phyloP scores from a whole-genome alignment of 2,329 filamentous ascomycete genomes.

The Fusarium sublunatum region DNA sequence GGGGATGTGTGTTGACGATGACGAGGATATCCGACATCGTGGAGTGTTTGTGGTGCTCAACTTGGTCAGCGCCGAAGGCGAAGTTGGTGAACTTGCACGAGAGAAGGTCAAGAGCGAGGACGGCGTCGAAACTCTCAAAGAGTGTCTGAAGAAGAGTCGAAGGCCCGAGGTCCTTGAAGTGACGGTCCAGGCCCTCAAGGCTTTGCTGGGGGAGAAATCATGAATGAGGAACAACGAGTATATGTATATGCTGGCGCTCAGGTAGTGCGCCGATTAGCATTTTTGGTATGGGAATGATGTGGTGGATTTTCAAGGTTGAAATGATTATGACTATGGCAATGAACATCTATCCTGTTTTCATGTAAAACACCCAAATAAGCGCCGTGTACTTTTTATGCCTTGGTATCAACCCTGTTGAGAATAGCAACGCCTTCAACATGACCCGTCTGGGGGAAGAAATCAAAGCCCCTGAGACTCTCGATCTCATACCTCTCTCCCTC shows the following conservation, averaged over 20 bases:
- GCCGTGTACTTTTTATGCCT: constrained; percentile 28
- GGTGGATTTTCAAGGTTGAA: constrained; percentile 27
- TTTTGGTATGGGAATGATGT: constrained; percentile 11
- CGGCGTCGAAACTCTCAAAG: constrained; percentile 75
- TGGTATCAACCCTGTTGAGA: constrained; percentile 64
- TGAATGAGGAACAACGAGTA: constrained; percentile 13
- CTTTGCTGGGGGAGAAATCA: constrained; percentile 62
- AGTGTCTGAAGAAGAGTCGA: constrained; percentile 74
- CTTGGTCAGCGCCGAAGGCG: constrained; percentile 73
- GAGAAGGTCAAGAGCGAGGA: constrained; percentile 70
- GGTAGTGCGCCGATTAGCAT: constrained; percentile 6
- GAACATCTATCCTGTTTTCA: constrained; percentile 21
- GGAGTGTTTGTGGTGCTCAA: constrained; percentile 82
- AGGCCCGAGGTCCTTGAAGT: constrained; percentile 76
- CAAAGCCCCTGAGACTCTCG: constrained; percentile 91
- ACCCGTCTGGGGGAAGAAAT: constrained; percentile 93
- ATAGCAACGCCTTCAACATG: constrained; percentile 77
- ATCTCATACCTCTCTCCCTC: constrained; percentile 76
- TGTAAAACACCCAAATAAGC: constrained; percentile 20
- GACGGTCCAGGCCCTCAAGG: constrained; percentile 78
- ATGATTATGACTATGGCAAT: constrained; percentile 37
- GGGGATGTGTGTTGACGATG: constrained; percentile 79
- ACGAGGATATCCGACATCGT: constrained; percentile 74
- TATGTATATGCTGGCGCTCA: constrained; percentile 13
- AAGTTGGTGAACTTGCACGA: constrained; percentile 70